Evolutionary conservation across 106 monocot species (phyloP).

Genomic region (Platanthera zijinensis): DNA sequence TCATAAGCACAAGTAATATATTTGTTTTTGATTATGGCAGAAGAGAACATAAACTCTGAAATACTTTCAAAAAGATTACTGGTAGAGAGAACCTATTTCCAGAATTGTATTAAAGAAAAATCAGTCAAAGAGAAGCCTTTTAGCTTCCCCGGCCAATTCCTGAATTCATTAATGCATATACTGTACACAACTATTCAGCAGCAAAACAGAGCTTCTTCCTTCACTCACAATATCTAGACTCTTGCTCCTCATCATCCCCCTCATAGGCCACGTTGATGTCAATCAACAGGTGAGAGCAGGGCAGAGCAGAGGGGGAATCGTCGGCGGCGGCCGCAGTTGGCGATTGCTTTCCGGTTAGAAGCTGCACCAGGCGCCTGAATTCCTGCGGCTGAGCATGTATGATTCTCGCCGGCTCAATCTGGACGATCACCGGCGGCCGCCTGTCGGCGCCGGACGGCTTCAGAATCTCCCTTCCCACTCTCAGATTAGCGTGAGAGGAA

Average conservation of each 20-base stretch:
- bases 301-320: background rate
- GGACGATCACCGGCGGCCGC: slow-evolving; percentile 10
- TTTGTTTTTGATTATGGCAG: too few relatives aligned
- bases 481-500: background rate
- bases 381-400: slow-evolving; percentile 23
- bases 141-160: too few relatives aligned
- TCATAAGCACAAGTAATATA: too few relatives aligned
- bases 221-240: background rate
- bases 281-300: background rate
- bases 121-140: too few relatives aligned
- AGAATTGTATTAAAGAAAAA: too few relatives aligned
- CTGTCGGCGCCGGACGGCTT: background rate
- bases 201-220: background rate
- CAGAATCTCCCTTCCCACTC: background rate
- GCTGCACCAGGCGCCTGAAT: slow-evolving; percentile 26
- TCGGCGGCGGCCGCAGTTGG: background rate
- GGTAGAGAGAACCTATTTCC: too few relatives aligned
- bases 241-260: background rate
- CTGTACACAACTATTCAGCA: too few relatives aligned
- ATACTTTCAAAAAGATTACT: too few relatives aligned
- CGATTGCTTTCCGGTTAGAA: slow-evolving; percentile 17
- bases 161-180: too few relatives aligned
- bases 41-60: too few relatives aligned
- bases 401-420: slow-evolving; percentile 13
- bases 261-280: background rate